These are phyloP conservation scores for Populus pruinosa DNA, from an alignment of 345 rosid genomes.

Conservation along the genomic window DNA sequence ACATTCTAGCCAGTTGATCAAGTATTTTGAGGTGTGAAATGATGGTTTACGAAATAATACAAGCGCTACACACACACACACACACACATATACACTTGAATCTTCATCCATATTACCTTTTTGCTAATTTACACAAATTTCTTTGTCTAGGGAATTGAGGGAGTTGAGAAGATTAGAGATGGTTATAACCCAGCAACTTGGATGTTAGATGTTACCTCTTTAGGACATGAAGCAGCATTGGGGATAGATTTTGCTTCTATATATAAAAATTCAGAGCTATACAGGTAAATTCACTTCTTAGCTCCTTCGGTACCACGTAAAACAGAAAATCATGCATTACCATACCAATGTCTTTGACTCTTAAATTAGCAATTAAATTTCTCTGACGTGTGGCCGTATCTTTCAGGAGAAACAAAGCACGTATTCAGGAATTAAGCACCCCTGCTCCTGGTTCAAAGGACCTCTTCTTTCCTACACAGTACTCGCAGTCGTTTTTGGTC, in stretches of 20 bases:
- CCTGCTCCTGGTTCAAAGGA: slow-evolving; percentile 63
- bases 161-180: slow-evolving; percentile 38
- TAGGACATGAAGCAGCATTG: slow-evolving; percentile 33
- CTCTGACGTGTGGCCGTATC: neutral
- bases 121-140: neutral
- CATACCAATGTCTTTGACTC: neutral
- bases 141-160: slow-evolving; percentile 33
- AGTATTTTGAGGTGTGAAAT: slow-evolving; percentile 61
- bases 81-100: neutral
- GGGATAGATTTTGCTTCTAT: slow-evolving; percentile 40
- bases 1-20: slow-evolving; percentile 51
- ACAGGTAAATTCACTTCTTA: slow-evolving; percentile 22
- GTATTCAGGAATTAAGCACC: slow-evolving; percentile 49
- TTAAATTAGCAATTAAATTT: too few species aligned
- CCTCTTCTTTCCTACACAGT: slow-evolving; percentile 49
- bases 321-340: neutral
- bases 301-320: neutral
- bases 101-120: neutral
- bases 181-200: slow-evolving; percentile 65
- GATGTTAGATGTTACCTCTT: slow-evolving; percentile 51
- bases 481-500: slow-evolving; percentile 47
- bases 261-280: slow-evolving; percentile 44
- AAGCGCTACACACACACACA: neutral
- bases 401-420: slow-evolving; percentile 48
- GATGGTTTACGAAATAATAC: neutral